Percentiles rank a stretch among this genome's conserved stretches.
Evolutionary conservation across 345 rosid genomes (phyloP).

Genomic region (Boechera retrofracta): DNA sequence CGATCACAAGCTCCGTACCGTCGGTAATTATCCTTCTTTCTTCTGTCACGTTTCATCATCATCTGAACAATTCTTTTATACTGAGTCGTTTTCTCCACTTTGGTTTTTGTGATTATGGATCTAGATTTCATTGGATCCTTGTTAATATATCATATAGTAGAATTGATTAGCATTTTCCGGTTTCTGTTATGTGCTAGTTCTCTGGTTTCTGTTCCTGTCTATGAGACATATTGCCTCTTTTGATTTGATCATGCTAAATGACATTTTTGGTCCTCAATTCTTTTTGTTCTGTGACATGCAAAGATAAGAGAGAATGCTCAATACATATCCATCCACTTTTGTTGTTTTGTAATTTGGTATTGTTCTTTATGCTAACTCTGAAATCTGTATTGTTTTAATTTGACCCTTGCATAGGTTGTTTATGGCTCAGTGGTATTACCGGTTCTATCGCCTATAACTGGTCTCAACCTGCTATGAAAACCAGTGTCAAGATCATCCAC

Average conservation of each 20-base stretch:
- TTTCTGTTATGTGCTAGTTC: background rate
- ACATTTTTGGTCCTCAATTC: conserved; percentile 12
- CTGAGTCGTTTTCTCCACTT: background rate
- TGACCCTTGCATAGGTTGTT: conserved; percentile 51
- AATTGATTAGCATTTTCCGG: background rate
- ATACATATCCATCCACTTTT: background rate
- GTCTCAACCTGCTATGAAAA: conserved; percentile 87
- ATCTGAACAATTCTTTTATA: background rate
- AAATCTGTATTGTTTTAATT: background rate
- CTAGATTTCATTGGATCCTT: background rate
- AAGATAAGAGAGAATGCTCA: background rate
- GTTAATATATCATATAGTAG: background rate
- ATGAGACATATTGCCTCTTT: background rate
- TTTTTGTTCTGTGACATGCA: conserved; percentile 20
- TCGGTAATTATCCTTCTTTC: conserved; percentile 53
- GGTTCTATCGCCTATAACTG: conserved; percentile 88
- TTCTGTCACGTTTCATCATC: background rate
- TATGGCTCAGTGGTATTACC: conserved; percentile 82
- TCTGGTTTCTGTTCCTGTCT: background rate
- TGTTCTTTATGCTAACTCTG: background rate
- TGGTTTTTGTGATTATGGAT: conserved; percentile 8
- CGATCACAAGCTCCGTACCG: conserved; percentile 84
- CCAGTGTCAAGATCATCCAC: conserved; percentile 90
- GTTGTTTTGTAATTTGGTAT: conserved; percentile 3
- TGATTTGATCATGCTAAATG: background rate